Evolutionary conservation across 164 flowering plant genomes (phyloP), one percentile per base, ranked within the genome.

Genomic region (Liriodendron chinense): DNA sequence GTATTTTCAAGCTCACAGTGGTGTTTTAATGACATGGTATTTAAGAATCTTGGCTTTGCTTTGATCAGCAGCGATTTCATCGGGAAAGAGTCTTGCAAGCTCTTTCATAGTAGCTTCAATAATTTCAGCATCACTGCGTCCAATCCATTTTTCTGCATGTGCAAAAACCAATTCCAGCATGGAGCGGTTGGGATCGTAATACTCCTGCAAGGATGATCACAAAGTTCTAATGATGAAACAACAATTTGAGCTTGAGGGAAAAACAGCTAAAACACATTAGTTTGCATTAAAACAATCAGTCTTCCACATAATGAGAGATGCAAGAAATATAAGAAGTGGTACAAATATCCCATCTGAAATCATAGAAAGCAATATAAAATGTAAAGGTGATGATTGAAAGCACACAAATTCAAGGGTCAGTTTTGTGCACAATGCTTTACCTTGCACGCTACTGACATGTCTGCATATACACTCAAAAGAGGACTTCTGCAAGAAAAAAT

Each of bases 371-470:
- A 13, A 20, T 14, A 67, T 2, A 63, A 63, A 13, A 62, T 1
- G 23, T 8, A 24, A 63, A 63, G 49, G 9, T 18, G 18, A 22
- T 24, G 67, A 3, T 64, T 21, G 13, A 64, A 64, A 23, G 67
- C 22, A 64, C 34, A 49, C 43, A 57, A 56, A 72, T 34, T 16
- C 20, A 56, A 26, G 26, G 49, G 3, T 10, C 48, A 9, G 24
- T 72, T 24, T 23, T 34, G 9, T 1, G 18, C 7, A 67, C 1
- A 67, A 21, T 23, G 4, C 5, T 69, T 43, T 90, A 94, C 99
- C 99, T 96, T 94, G 76, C 99, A 96, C 73, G 99, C 84, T 1
- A 94, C 88, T 1, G 99, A 96, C 99, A 96, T 96, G 80, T 96
- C 99, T 75, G 98, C 99, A 78, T 96, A 96, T 24, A 96, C 97